Evolutionary conservation across 306 rosid species (phyloP).

Genomic region (Quercus wislizeni): DNA sequence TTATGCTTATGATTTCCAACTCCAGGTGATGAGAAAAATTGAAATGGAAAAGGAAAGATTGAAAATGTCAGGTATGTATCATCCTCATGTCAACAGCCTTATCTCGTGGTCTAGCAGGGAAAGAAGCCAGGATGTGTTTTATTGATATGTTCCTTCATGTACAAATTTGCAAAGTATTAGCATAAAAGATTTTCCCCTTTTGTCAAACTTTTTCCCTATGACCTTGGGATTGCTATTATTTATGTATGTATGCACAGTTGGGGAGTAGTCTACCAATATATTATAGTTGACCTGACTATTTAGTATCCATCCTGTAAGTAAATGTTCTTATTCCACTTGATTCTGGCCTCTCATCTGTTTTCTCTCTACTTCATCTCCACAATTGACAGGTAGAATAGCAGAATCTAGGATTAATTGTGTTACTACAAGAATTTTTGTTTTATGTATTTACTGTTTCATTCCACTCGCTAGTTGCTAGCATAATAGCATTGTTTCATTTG

Average conservation of each 20-base stretch:
- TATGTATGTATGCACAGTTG: not conserved
- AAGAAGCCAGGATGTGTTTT: not conserved
- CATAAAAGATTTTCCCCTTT: not conserved
- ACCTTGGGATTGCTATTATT: not conserved
- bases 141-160: not conserved
- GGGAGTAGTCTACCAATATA: not conserved
- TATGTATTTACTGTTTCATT: not conserved
- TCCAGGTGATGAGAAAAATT: conserved; percentile 27
- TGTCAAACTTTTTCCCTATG: not conserved
- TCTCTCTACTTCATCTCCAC: not conserved
- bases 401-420: not conserved
- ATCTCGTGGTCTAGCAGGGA: conserved; percentile 37
- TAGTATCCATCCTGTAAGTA: not conserved
- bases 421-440: not conserved
- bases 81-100: conserved; percentile 50
- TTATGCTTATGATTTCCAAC: conserved; percentile 34
- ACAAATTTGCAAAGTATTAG: not conserved
- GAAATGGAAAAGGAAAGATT: conserved; percentile 1
- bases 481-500: not conserved
- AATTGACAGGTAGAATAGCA: not conserved
- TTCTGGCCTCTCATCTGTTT: not conserved
- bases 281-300: not conserved
- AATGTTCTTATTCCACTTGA: not conserved
- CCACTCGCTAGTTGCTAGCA: too few relatives aligned
- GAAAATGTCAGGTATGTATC: not conserved